Base-by-base conservation (phyloP, 148 eudicot genomes). In the Camellia japonica region DNA sequence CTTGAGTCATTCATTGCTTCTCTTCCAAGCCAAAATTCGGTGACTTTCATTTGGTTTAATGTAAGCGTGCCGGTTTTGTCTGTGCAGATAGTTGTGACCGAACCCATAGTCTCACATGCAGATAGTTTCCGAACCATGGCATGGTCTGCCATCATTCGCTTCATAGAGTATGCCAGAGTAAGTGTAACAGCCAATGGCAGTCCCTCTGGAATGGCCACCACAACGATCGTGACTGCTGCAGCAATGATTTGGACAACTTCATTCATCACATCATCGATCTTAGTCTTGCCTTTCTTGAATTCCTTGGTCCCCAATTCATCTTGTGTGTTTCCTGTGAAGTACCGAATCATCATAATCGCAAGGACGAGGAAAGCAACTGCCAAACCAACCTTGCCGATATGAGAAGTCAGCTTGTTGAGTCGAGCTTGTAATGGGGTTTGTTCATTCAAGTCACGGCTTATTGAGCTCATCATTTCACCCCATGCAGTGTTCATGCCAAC, bases 51-150 rank as follows among this genome's bases (percentile, higher is more conserved):
- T 77, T 86, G 79, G 80, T 88, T 88, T 13, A 86, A 76, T 1
- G 90, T 88, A 20, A 88, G 80, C 2, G 90, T 88, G 38, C 90
- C 90, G 3, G 90, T 88, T 78, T 88, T 88, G 63, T 88, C 90
- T 62, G 87, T 88, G 65, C 90, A 86, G 12, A 88, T 88, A 30
- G 81, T 82, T 52, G 90, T 88, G 16, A 85, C 88, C 88, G 88
- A 88, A 12, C 90, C 88, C 90, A 88, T 88, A 0, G 88, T 88
- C 79, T 88, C 88, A 38, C 4, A n/a, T n/a, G 90, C 89, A 60
- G 89, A 88, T 56, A 88, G 84, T 65, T 85, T 86, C 90, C 90
- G 81, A 11, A 88, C 90, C 90, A 83, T 80, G 58, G 83, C 86
- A 23, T 83, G 18, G 46, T 83, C 83, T 11, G 73, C 77, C 82